Percentiles rank a stretch among this genome's conserved stretches.
Evolutionary conservation across 2,329 filamentous ascomycete genomes (phyloP).

Genomic region (Elsinoe australis): DNA sequence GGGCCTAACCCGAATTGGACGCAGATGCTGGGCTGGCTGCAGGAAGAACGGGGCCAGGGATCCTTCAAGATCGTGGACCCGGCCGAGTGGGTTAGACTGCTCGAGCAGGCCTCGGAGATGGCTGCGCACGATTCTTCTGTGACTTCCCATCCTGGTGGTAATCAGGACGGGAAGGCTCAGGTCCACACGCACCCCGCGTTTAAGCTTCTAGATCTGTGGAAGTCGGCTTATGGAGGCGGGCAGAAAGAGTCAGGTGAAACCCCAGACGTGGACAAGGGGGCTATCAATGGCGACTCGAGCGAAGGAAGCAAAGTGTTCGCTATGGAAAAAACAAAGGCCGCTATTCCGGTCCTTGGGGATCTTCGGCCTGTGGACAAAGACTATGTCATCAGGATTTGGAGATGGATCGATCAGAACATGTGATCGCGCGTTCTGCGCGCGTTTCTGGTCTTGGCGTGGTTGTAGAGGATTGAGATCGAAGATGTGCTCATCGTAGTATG

Average conservation of each 20-base stretch:
- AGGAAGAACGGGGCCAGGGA: conserved; percentile 24
- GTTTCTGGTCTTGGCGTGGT: not conserved
- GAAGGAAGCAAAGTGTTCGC: conserved; percentile 9
- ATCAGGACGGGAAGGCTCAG: conserved; percentile 16
- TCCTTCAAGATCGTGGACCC: conserved; percentile 37
- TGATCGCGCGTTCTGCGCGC: conserved; percentile 18
- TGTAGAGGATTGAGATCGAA: not conserved
- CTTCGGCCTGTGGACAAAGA: conserved; percentile 38
- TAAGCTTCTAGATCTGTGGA: conserved; percentile 46
- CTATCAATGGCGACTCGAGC: no score
- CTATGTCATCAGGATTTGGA: conserved; percentile 40
- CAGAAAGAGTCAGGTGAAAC: conserved; percentile 11
- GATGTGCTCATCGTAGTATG: not conserved
- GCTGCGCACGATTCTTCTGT: conserved; percentile 4
- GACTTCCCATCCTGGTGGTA: not conserved
- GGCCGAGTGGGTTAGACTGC: conserved; percentile 36
- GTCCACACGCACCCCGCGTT: conserved; percentile 36
- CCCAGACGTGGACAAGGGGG: not conserved
- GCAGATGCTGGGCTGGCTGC: conserved; percentile 42
- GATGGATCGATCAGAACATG: conserved; percentile 30
- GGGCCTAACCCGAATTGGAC: conserved; percentile 39
- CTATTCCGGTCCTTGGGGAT: conserved; percentile 31
- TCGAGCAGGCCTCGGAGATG: conserved; percentile 30
- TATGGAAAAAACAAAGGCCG: conserved; percentile 25
- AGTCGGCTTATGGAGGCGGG: conserved; percentile 32